These are phyloP conservation scores for Aspergillus intermedius DNA, from an alignment of 2,329 filamentous ascomycete species.

Conservation along the genomic window DNA sequence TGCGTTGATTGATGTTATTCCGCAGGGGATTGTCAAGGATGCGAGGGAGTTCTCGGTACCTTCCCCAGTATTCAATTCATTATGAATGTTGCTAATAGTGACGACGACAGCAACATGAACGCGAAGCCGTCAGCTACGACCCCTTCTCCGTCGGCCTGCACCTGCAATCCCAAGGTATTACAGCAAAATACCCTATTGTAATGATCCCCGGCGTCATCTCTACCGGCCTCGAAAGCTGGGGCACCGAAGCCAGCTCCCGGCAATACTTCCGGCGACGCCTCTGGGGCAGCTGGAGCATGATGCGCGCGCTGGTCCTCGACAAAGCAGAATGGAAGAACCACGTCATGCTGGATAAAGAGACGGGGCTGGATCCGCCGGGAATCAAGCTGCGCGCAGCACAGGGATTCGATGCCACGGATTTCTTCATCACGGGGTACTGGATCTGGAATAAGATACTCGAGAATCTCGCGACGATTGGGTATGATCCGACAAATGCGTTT, in stretches of 20 bases:
- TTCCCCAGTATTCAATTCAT: not conserved
- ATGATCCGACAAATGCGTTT: conserved; percentile 73
- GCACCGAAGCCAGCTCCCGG: conserved; percentile 74
- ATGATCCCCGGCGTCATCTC: conserved; percentile 99
- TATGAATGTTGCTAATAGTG: not conserved
- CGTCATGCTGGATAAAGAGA: conserved; percentile 90
- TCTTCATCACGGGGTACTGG: conserved; percentile 79
- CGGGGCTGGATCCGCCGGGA: conserved; percentile 81
- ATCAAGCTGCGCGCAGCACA: conserved; percentile 90
- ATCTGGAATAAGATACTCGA: conserved; percentile 99
- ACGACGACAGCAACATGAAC: conserved; percentile 61
- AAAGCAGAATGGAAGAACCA: conserved; percentile 93
- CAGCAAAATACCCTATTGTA: conserved; percentile 79
- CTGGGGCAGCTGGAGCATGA: conserved; percentile 99
- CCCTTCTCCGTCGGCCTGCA: conserved; percentile 87
- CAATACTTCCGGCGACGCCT: conserved; percentile 90
- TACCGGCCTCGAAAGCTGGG: conserved; percentile 94
- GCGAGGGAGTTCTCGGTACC: conserved; percentile 76
- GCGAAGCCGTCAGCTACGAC: conserved; percentile 84
- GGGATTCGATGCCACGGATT: conserved; percentile 95
- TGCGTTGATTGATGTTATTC: conserved; percentile 76
- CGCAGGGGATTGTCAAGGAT: conserved; percentile 77
- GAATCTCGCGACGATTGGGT: conserved; percentile 90
- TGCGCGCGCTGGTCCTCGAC: conserved; percentile 86
- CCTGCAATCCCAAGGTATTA: conserved; percentile 70